A percentile compares a stretch with the other conserved stretches of the same genome.
phyloP scores from a whole-genome alignment of 345 rosid genomes.

The Eucalyptus decipiens region DNA sequence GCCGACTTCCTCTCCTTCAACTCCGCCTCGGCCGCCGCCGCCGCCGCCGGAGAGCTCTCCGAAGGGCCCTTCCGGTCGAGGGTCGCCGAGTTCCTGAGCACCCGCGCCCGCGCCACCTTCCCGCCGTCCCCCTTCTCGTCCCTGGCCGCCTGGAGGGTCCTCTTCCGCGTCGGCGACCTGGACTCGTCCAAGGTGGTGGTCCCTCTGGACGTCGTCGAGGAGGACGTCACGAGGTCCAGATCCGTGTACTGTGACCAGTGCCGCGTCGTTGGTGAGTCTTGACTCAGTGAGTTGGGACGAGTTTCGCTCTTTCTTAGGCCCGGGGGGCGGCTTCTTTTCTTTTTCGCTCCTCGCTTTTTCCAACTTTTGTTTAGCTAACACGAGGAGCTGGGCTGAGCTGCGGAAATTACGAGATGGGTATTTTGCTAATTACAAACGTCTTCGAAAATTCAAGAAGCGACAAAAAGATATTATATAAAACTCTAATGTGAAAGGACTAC shows the following conservation, averaged over 20 bases:
- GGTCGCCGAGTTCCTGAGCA: not conserved
- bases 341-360: not conserved
- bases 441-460: not conserved
- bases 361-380: not conserved
- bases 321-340: not conserved
- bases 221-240: conserved; percentile 62
- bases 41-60: not conserved
- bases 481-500: not conserved
- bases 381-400: not conserved
- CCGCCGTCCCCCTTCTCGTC: conserved; percentile 10
- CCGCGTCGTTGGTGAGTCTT: conserved; percentile 69
- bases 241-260: conserved; percentile 78
- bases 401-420: not conserved
- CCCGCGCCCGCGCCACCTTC: not conserved
- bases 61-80: not conserved
- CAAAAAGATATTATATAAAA: not conserved
- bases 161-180: conserved; percentile 36
- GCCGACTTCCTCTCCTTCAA: conserved; percentile 12
- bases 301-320: not conserved
- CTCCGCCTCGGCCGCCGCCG: not conserved
- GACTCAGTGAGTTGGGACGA: not conserved
- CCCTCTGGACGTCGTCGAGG: conserved; percentile 52
- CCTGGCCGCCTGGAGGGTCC: conserved; percentile 50
- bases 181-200: conserved; percentile 21
- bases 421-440: not conserved